Evolutionary conservation across 306 rosid species (phyloP), one percentile per base, ranked within the genome.

Genomic region (Pachyrhizus erosus): DNA sequence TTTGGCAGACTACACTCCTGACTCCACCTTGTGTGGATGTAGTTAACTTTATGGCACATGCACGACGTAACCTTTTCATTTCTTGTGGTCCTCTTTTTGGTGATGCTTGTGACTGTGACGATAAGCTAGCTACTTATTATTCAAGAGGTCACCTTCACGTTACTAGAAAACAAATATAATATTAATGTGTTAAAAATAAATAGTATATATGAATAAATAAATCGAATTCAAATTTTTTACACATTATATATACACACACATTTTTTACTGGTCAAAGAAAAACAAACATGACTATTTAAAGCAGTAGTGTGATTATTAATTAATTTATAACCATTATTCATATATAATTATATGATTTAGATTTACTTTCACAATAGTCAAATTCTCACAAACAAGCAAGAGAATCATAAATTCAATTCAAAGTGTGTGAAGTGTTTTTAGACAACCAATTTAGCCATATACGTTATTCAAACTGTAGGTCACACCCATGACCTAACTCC

Each of bases 81-180:
- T 15, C 8, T 15, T 34, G 91, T 85, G 91, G 93, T 81, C 91
- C 89, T 68, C 67, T 40, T 62, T 73, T n/a, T 51, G 6, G 76
- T 24, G 70, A 78, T 75, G 69, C 11, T 42, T 74, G 87, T 80
- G 89, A 82, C 65, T 34, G 51, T 40, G 62, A 82, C 45, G 26
- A 37, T 77, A 89, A 84, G 88, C 80, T 70, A 75, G 31, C 26
- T 69, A 51, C 69, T 11, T 33, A 61, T 84, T 84, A 85, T 37
- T 37, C 8, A 6, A 37, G 42, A 37, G 10, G 42, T 6, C 1
- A 33, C 37, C 27, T 54, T 54, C 66, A 61, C 68, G 20, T 27
- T 5, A 20, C 40, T 12, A 29, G 11, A 61, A 26, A 60, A 60
- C n/a, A 24, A 24, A 60, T 24, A 24, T 4, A 4, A 58, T 58